Evolutionary conservation across 2,329 filamentous ascomycete species (phyloP), one percentile per base, ranked within the genome.

Genomic region (Aspergillus ustus): DNA sequence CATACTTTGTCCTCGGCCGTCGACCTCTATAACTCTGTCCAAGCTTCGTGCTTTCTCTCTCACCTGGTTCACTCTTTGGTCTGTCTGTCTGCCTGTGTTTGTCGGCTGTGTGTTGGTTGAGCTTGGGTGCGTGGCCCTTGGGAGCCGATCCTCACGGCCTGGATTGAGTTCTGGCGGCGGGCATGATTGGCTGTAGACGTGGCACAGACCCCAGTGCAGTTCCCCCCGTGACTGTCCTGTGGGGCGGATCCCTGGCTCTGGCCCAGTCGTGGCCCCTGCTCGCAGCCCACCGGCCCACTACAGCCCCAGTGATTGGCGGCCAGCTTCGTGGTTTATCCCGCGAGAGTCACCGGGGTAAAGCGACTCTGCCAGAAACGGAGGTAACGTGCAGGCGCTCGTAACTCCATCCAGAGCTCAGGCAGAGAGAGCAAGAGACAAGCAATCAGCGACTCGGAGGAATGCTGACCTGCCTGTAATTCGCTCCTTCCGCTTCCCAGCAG

Each of bases 181-280:
- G 11, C 22, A 4, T 44, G 31, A 62, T 58, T 62, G 60, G 60
- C 44, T 13, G 7, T 19, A 9, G 1, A 7, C 22, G 51, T 62
- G 34, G 55, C 60, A 62, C 60, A 62, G 55, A 58, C 54, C 60
- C 63, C 59, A 63, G 55, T 13, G 61, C 59, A 62, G 44, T 59
- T 60, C 19, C 45, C 59, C 61, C 62, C 60, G 62, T 65, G 61
- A 66, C 64, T 60, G 57, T 44, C 34, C 20, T 19, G 60, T 62
- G 61, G 66, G 59, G 58, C 60, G 20, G 37, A 28, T 46, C 34
- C 57, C 55, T 63, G 55, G 61, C 66, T 64, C 62, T 62, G 61
- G 58, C 57, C 67, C 67, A 65, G 66, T 67, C 64, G 60, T 65
- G 67, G 67, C 58, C 66, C 63, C 60, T 69, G 66, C 66, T 67